Percentiles rank a stretch among this genome's conserved stretches.
phyloP scores from a whole-genome alignment of 2,329 filamentous ascomycete genomes.

The Diaporthe ilicicola region DNA sequence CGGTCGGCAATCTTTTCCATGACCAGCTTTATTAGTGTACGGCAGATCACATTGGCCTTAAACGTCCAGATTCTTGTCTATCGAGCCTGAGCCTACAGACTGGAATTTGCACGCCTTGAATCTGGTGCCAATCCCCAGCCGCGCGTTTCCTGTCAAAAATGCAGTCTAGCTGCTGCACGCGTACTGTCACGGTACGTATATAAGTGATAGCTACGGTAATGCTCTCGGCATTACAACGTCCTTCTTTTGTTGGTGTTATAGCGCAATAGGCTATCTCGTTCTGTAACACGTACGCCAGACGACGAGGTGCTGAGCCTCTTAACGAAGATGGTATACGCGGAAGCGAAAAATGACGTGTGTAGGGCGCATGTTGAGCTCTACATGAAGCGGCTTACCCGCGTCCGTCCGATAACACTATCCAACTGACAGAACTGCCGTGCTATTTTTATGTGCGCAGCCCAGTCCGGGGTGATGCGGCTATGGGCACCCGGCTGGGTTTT shows the following conservation, averaged over 20 bases:
- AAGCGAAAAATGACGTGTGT: neutral
- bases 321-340: neutral
- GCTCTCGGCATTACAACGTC: too few relatives aligned
- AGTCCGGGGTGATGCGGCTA: neutral
- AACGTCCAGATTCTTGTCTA: neutral
- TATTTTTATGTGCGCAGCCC: neutral
- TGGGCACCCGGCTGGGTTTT: neutral
- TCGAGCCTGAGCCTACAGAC: neutral
- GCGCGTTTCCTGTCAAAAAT: too few relatives aligned
- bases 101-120: too few relatives aligned
- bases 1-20: neutral
- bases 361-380: neutral
- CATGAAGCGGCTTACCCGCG: neutral
- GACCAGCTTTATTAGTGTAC: neutral
- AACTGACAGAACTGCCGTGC: neutral
- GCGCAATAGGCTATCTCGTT: neutral
- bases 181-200: too few relatives aligned
- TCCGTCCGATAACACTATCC: neutral
- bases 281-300: neutral
- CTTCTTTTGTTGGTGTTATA: too few relatives aligned
- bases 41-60: neutral
- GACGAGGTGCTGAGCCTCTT: neutral
- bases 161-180: too few relatives aligned
- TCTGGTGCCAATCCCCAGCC: too few relatives aligned
- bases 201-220: too few relatives aligned